phyloP scores from a whole-genome alignment of 1,284 basidiomycete species.

The Inonotus obliquus region DNA sequence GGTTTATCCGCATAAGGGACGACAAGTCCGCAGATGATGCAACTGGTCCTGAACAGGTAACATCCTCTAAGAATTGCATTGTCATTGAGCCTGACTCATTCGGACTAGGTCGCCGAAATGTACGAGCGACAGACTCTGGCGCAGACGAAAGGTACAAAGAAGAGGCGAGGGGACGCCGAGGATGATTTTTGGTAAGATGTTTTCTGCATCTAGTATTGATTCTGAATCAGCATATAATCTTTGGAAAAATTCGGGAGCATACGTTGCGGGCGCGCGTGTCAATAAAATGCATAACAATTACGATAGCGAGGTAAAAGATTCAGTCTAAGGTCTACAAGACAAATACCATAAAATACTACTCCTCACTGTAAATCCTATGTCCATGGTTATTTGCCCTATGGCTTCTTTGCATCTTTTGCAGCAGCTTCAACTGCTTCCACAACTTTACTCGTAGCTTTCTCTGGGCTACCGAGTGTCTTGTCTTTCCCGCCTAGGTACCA shows the following conservation, averaged over 20 bases:
- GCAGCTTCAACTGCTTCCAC: conserved; percentile 44
- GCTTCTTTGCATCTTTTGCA: conserved; percentile 14
- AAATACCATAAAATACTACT: conserved; percentile 4
- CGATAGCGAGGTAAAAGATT: neutral
- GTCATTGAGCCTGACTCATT: conserved; percentile 15
- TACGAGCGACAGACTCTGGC: conserved; percentile 87
- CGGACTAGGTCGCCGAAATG: conserved; percentile 84
- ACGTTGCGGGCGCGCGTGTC: neutral
- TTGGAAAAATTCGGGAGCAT: no score
- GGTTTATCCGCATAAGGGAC: conserved; percentile 88
- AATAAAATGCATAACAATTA: neutral
- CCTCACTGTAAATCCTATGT: neutral
- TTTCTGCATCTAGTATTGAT: neutral
- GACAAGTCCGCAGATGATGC: conserved; percentile 92
- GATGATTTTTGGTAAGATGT: conserved; percentile 85
- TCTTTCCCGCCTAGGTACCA: conserved; percentile 82
- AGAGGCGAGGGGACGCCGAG: conserved; percentile 65
- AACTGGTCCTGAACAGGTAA: conserved; percentile 86
- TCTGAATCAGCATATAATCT: no score
- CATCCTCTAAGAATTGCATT: conserved; percentile 19
- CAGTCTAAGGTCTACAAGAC: conserved; percentile 5
- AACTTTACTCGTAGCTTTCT: conserved; percentile 37
- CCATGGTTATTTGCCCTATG: conserved; percentile 8
- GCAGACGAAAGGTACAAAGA: conserved; percentile 60
- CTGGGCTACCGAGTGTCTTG: conserved; percentile 38